Evolutionary conservation across 352 stramenopile genomes (phyloP).

Genomic region (Pythium aquatile): DNA sequence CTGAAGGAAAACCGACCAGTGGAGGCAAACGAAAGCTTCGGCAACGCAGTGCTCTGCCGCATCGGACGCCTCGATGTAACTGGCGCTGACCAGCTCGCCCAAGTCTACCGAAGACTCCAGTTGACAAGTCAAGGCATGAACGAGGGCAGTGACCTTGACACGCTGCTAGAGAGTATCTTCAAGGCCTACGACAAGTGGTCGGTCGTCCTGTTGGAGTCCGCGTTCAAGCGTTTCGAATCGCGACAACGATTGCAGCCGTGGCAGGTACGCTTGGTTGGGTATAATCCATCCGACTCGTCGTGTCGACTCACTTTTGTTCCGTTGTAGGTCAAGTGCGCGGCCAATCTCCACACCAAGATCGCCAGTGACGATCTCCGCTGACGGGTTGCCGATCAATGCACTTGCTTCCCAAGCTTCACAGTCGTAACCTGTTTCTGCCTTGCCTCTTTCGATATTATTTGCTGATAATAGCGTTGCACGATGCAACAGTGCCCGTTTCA

Average conservation of each 20-base stretch:
- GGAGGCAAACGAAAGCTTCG: conserved; percentile 53
- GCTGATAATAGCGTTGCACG: neutral
- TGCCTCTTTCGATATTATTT: conserved; percentile 1
- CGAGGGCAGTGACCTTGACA: conserved; percentile 48
- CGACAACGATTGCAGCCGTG: conserved; percentile 48
- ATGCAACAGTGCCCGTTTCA: neutral
- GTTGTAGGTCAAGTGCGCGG: conserved; percentile 50
- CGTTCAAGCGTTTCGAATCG: conserved; percentile 50
- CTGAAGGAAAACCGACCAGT: conserved; percentile 33
- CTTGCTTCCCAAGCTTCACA: neutral
- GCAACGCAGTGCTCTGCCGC: conserved; percentile 58
- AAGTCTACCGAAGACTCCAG: conserved; percentile 21
- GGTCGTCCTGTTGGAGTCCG: conserved; percentile 6
- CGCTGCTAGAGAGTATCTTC: conserved; percentile 49
- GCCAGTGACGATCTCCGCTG: conserved; percentile 51
- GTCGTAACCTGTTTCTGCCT: neutral
- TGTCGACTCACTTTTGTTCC: neutral
- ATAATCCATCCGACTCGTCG: neutral
- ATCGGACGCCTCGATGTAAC: conserved; percentile 55
- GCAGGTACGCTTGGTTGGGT: conserved; percentile 41
- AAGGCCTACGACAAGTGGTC: conserved; percentile 35
- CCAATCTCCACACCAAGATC: conserved; percentile 53
- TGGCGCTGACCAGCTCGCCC: conserved; percentile 52
- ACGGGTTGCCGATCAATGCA: neutral
- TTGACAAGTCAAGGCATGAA: neutral